Conservation (phyloP, 257 asterid genomes). For the Nicotiana tabacum region DNA sequence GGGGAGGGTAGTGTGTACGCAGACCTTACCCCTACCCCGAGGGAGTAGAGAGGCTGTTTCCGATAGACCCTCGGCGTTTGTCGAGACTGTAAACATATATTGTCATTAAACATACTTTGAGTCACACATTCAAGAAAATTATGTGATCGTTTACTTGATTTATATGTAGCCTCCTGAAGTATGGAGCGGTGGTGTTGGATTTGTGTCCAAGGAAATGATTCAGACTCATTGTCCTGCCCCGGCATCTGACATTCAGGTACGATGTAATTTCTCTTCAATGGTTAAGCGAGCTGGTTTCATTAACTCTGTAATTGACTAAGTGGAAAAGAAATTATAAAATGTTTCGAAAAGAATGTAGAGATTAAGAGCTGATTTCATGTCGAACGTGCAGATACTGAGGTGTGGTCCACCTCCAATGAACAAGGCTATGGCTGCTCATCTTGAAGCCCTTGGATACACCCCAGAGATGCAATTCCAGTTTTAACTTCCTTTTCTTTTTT, state of each 20-base stretch:
- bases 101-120: neutral
- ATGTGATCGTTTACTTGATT: no score
- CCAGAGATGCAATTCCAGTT: constrained; percentile 81
- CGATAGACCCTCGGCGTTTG: no score
- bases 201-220: constrained; percentile 81
- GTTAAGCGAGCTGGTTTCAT: neutral
- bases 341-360: neutral
- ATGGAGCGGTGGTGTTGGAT: constrained; percentile 88
- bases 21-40: no score
- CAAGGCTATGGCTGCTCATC: constrained; percentile 92
- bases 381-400: constrained; percentile 58
- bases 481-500: constrained; percentile 17
- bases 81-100: neutral
- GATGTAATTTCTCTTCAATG: neutral
- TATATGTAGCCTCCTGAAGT: constrained; percentile 65
- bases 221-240: constrained; percentile 78
- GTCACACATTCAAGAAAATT: no score
- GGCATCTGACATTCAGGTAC: constrained; percentile 78
- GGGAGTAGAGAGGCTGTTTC: no score
- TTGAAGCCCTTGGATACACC: constrained; percentile 66
- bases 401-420: constrained; percentile 98
- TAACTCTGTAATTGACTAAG: neutral
- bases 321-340: neutral
- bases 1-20: no score
- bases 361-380: constrained; percentile 3